Evolutionary conservation across 768 basidiomycete genomes (phyloP).

Genomic region (Rhizopogon vulgaris): DNA sequence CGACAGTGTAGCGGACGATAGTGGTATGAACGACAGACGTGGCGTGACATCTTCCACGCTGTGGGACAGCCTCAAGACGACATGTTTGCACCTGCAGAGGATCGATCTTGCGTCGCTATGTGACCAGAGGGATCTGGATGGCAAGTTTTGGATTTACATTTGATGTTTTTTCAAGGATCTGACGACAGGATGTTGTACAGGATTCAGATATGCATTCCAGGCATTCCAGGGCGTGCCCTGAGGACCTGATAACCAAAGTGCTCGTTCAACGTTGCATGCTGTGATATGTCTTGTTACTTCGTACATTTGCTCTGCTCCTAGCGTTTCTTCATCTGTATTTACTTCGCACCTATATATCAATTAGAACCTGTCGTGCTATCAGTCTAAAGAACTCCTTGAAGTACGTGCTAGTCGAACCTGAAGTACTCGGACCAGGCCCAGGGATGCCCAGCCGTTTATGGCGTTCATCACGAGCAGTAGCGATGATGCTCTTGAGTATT

Average conservation of each 20-base stretch:
- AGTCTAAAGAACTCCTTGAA: neutral
- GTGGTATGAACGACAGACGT: conserved; percentile 43
- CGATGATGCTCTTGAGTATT: conserved; percentile 11
- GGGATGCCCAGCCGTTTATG: conserved; percentile 22
- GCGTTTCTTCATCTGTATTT: conserved; percentile 1
- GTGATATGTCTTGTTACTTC: neutral
- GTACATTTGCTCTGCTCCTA: neutral
- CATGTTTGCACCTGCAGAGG: conserved; percentile 75
- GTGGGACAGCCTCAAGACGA: conserved; percentile 86
- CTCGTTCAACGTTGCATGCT: too few species aligned
- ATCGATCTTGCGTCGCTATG: conserved; percentile 73
- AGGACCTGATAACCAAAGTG: neutral
- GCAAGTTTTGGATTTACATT: conserved; percentile 21
- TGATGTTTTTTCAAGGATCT: neutral
- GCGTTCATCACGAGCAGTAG: conserved; percentile 21
- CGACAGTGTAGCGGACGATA: conserved; percentile 56
- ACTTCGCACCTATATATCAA: neutral
- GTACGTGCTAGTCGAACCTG: conserved; percentile 4
- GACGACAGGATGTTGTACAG: neutral
- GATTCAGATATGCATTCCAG: conserved; percentile 7
- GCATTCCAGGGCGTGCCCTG: conserved; percentile 1
- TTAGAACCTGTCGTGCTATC: neutral
- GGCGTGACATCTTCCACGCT: conserved; percentile 73
- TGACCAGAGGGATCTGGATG: conserved; percentile 65
- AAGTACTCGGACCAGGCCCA: conserved; percentile 16